Base-by-base conservation (phyloP, 192 early-diverging fungal species). In the Fimicolochytrium jonesii region DNA sequence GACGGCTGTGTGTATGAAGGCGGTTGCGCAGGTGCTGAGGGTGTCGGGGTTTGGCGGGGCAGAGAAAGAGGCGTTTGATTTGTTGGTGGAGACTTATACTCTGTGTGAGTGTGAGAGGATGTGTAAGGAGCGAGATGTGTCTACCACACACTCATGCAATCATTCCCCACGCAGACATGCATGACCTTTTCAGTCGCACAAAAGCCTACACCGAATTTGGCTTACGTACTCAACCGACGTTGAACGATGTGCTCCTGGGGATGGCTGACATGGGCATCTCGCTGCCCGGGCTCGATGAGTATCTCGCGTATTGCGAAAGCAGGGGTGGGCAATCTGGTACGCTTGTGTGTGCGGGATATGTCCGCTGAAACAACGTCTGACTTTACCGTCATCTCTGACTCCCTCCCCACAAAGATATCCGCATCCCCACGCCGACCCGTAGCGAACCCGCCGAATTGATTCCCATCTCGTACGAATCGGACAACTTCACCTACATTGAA, bases 211-310 rank as follows among this genome's bases (percentile, higher is more conserved):
- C 23, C 45, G 59, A 61, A 47, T 47, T 47, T 2, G 23, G 26
- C 4, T 9, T 31, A 0, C 59, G 59, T 10, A 61, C 59, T 32
- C 28, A 33, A 34, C 46, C 59, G 10, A 61, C 28, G 6, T 22
- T 51, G 7, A 34, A 61, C 2, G 59, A 61, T 33, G 30, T 61
- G 32, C 20, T 43, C 22, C 59, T 61, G 17, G 59, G 45, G 15
- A 15, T 61, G 15, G 17, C 26, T n/a, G 59, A 50, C 20, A 49
- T 61, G 10, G 48, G 48, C 23, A 32, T 51, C 33, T 26, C 13
- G 20, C n/a, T 51, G 13, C 32, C n/a, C 31, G 59, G 51, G 5
- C 22, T 61, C 25, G 43, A 28, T 20, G 26, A 11, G 10, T 61
- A 61, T 22, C 15, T 61, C 15, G 59, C n/a, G n/a, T n/a, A n/a